These are phyloP conservation scores for Cubamyces sp. DNA, from an alignment of 768 basidiomycete genomes.

Conservation along the genomic window DNA sequence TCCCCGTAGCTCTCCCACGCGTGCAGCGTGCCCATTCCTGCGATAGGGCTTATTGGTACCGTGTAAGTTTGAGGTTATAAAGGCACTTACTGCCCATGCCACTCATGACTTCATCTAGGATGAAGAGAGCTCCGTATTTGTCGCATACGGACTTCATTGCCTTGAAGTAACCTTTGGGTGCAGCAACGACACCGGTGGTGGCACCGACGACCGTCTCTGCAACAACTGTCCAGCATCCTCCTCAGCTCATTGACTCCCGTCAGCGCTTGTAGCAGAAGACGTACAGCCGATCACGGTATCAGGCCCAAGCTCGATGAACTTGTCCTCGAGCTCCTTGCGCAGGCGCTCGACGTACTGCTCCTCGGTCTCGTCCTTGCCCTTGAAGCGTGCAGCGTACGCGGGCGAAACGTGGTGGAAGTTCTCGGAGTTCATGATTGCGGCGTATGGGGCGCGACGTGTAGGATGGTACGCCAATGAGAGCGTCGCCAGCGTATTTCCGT, in stretches of 20 bases:
- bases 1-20: conserved; percentile 87
- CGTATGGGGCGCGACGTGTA: conserved; percentile 68
- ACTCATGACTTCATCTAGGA: conserved; percentile 92
- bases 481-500: conserved; percentile 81
- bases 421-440: conserved; percentile 60
- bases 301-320: conserved; percentile 81
- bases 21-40: conserved; percentile 87
- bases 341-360: conserved; percentile 81
- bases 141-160: conserved; percentile 84
- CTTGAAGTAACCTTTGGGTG: conserved; percentile 85
- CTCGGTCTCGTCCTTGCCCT: conserved; percentile 68
- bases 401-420: conserved; percentile 88
- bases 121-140: conserved; percentile 73
- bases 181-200: conserved; percentile 72
- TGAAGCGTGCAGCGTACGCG: conserved; percentile 83
- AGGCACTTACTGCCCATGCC: conserved; percentile 80
- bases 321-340: conserved; percentile 80
- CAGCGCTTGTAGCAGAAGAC: conserved; percentile 33
- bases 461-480: conserved; percentile 72
- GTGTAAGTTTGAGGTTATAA: background rate
- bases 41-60: background rate
- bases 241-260: background rate
- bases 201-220: conserved; percentile 91
- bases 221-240: conserved; percentile 52
- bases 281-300: conserved; percentile 82